Percentiles rank a stretch among this genome's conserved stretches.
These are phyloP conservation scores for Carex littledalei DNA, from an alignment of 176 grass and related monocot genomes.

Conservation along the genomic window DNA sequence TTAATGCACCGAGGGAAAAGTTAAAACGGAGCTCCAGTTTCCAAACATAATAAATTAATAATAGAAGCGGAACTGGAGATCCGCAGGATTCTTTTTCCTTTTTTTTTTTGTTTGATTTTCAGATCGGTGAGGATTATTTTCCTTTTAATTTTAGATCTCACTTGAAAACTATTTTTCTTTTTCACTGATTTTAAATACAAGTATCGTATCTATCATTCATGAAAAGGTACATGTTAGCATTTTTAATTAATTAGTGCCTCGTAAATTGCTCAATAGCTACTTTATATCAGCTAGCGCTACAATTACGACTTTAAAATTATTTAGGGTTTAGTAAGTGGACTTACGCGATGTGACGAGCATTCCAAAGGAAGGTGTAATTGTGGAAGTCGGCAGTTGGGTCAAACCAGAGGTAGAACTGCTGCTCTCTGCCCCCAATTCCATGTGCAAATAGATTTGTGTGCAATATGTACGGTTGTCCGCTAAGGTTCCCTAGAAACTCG, in stretches of 20 bases:
- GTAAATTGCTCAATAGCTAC: neutral
- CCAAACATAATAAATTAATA: too few species aligned
- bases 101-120: too few species aligned
- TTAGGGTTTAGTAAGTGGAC: neutral
- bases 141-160: too few species aligned
- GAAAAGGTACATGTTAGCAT: neutral
- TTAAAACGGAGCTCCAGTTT: neutral
- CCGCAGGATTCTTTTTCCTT: too few species aligned
- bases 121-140: too few species aligned
- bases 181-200: neutral
- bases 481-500: constrained; percentile 53
- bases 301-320: neutral
- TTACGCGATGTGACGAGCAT: constrained; percentile 44
- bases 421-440: constrained; percentile 45
- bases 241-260: neutral
- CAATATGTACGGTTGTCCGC: constrained; percentile 45
- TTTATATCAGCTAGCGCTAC: neutral
- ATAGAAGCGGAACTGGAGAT: too few species aligned
- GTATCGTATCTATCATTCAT: neutral
- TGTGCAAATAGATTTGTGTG: constrained; percentile 65
- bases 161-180: too few species aligned
- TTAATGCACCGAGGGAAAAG: neutral
- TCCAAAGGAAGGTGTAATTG: constrained; percentile 56
- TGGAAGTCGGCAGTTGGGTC: constrained; percentile 67
- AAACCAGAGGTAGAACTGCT: constrained; percentile 64